phyloP scores from a whole-genome alignment of 352 stramenopile genomes.

The Globisporangium rhizosaccharum region DNA sequence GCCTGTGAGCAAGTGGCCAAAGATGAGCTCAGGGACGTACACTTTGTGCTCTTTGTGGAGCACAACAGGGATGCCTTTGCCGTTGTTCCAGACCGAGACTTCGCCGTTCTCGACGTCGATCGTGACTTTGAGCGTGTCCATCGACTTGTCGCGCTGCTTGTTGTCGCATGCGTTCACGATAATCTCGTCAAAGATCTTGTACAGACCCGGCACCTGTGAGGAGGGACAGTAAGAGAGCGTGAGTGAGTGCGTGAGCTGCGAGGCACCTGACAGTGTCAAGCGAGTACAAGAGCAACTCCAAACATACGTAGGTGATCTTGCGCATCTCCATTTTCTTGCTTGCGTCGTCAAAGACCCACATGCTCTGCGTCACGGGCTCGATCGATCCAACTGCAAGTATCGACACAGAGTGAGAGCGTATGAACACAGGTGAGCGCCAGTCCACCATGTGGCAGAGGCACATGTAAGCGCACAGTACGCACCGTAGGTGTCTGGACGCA shows the following conservation, averaged over 20 bases:
- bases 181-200: slow-evolving; percentile 99
- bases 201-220: slow-evolving; percentile 88
- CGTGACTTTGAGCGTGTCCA: slow-evolving; percentile 92
- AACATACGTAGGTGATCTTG: slow-evolving; percentile 88
- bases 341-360: slow-evolving; percentile 91
- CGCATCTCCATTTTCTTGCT: slow-evolving; percentile 90
- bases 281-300: not conserved
- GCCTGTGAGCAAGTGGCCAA: slow-evolving; percentile 96
- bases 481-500: slow-evolving; percentile 97
- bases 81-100: slow-evolving; percentile 98
- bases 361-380: slow-evolving; percentile 88
- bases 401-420: not conserved
- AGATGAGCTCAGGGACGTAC: slow-evolving; percentile 97
- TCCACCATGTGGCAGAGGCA: no score
- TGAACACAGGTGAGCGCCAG: not conserved
- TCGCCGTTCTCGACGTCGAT: slow-evolving; percentile 90
- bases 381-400: slow-evolving; percentile 87
- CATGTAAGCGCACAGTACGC: slow-evolving; percentile 13
- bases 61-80: slow-evolving; percentile 95
- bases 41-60: slow-evolving; percentile 97
- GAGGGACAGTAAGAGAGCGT: not conserved
- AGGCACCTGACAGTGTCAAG: not conserved
- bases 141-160: slow-evolving; percentile 98
- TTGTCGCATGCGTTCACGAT: slow-evolving; percentile 99
- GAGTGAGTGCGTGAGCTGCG: not conserved